phyloP scores from a whole-genome alignment of 495 filamentous ascomycete genomes.

The Podospora pseudocomata region DNA sequence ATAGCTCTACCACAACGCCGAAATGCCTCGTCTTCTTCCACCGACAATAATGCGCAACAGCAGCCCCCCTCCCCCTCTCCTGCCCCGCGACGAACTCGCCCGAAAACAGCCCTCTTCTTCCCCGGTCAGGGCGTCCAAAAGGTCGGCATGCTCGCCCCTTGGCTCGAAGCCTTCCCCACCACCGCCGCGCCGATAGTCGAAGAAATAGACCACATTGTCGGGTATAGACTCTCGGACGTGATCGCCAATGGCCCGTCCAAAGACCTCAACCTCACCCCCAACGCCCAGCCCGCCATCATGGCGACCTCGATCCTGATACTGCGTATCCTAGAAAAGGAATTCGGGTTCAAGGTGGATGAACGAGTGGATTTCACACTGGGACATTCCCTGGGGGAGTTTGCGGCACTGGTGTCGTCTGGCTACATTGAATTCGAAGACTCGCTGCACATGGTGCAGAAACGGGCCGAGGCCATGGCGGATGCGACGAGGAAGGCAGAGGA shows the following conservation, averaged over 20 bases:
- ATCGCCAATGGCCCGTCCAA: conserved; percentile 76
- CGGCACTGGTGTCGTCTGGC: conserved; percentile 78
- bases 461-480: conserved; percentile 80
- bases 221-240: conserved; percentile 65
- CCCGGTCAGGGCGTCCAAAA: conserved; percentile 92
- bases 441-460: conserved; percentile 67
- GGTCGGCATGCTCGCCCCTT: conserved; percentile 83
- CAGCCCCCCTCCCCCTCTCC: no score
- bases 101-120: conserved; percentile 80
- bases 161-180: conserved; percentile 76
- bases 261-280: conserved; percentile 72
- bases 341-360: conserved; percentile 65
- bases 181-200: conserved; percentile 70
- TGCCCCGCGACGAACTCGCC: conserved; percentile 19
- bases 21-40: conserved; percentile 18
- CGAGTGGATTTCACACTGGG: conserved; percentile 79
- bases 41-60: conserved; percentile 13
- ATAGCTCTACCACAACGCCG: background rate
- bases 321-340: conserved; percentile 81
- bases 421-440: conserved; percentile 75
- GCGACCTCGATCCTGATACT: conserved; percentile 87
- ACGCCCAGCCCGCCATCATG: conserved; percentile 95
- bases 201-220: conserved; percentile 74
- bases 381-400: conserved; percentile 93
- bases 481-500: conserved; percentile 63